Conservation (phyloP, 768 basidiomycete species). For the Suillus paluster region DNA sequence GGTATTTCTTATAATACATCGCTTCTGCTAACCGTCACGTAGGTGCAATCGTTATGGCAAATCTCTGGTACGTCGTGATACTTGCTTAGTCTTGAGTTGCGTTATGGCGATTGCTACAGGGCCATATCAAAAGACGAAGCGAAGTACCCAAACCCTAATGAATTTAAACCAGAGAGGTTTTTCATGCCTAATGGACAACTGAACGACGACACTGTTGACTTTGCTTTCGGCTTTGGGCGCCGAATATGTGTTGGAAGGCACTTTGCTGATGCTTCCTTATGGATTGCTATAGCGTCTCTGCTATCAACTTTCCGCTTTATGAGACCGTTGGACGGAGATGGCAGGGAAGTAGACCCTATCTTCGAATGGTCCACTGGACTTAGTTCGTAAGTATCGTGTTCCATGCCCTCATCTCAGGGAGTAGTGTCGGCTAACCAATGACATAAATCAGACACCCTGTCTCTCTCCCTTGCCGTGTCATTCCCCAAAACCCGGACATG, state of each 20-base stretch:
- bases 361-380: slow-evolving; percentile 34
- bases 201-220: slow-evolving; percentile 24
- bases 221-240: slow-evolving; percentile 36
- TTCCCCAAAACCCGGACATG: slow-evolving; percentile 24
- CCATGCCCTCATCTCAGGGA: not conserved
- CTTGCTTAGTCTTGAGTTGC: slow-evolving; percentile 11
- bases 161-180: slow-evolving; percentile 36
- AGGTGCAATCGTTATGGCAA: slow-evolving; percentile 36
- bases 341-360: slow-evolving; percentile 27
- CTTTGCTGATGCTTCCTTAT: slow-evolving; percentile 37
- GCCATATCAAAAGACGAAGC: slow-evolving; percentile 33
- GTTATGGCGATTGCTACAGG: slow-evolving; percentile 16
- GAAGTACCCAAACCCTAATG: slow-evolving; percentile 29
- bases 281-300: slow-evolving; percentile 35
- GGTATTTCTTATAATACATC: not conserved
- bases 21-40: slow-evolving; percentile 17
- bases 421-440: slow-evolving; percentile 11
- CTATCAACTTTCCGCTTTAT: slow-evolving; percentile 34
- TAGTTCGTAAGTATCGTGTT: slow-evolving; percentile 26
- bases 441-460: slow-evolving; percentile 28
- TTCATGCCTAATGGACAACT: slow-evolving; percentile 27
- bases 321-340: slow-evolving; percentile 32
- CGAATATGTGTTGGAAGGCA: slow-evolving; percentile 34
- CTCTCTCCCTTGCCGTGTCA: slow-evolving; percentile 31
- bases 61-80: slow-evolving; percentile 27